Conservation (phyloP, 257 asterid species). For the Scutellaria barbata region DNA sequence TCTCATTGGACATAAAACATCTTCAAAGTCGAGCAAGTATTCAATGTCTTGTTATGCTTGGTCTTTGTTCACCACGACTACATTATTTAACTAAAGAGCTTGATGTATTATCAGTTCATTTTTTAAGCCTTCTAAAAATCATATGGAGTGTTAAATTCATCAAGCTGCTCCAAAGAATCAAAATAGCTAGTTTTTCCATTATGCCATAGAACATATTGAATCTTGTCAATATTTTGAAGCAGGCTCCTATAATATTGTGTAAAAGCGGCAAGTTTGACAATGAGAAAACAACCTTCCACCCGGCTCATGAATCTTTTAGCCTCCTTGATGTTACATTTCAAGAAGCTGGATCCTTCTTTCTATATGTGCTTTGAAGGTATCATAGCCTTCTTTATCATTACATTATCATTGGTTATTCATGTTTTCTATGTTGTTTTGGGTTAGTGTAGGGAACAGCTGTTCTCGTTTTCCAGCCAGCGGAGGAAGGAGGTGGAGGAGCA, state of each 20-base stretch:
- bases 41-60: background rate
- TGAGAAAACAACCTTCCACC: too few relatives aligned
- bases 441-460: constrained; percentile 82
- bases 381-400: background rate
- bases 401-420: background rate
- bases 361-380: background rate
- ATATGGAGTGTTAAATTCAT: background rate
- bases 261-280: constrained; percentile 5
- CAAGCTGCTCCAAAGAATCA: constrained; percentile 4
- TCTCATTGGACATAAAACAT: background rate
- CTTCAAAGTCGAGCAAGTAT: background rate
- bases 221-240: background rate
- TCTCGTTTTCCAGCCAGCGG: constrained; percentile 96
- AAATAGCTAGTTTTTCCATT: background rate
- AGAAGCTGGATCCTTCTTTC: background rate
- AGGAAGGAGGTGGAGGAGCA: constrained; percentile 97
- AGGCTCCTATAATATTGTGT: background rate
- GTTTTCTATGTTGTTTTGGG: background rate
- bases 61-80: background rate
- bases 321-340: background rate
- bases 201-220: background rate
- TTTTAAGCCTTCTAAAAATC: background rate
- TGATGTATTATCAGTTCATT: background rate
- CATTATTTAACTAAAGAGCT: background rate
- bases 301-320: background rate